Conservation (phyloP, 2,329 filamentous ascomycete species). For the Celoporthe dispersa region DNA sequence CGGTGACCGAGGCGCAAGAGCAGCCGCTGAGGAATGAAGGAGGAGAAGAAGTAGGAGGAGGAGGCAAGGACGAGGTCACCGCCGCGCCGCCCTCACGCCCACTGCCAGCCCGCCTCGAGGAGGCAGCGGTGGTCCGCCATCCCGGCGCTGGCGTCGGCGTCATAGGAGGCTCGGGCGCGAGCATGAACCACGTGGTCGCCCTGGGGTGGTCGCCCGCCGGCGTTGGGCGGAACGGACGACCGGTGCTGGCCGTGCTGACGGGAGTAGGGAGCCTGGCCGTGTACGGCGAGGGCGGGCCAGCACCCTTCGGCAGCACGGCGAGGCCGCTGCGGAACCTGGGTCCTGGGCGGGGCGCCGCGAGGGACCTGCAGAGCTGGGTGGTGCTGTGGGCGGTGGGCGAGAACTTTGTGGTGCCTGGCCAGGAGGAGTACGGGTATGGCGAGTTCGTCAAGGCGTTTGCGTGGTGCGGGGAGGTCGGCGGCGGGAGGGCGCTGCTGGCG, state of each 20-base stretch:
- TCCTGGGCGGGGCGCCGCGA: slow-evolving; percentile 37
- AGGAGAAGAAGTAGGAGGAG: slow-evolving; percentile 26
- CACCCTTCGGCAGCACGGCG: slow-evolving; percentile 46
- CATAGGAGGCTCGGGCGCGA: slow-evolving; percentile 53
- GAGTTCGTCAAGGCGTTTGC: slow-evolving; percentile 57
- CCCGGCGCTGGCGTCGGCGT: slow-evolving; percentile 51
- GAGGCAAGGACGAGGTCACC: slow-evolving; percentile 39
- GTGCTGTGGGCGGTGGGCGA: slow-evolving; percentile 62
- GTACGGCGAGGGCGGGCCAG: slow-evolving; percentile 52
- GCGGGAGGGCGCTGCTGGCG: slow-evolving; percentile 51
- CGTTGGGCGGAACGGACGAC: slow-evolving; percentile 57
- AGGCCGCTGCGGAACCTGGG: slow-evolving; percentile 39
- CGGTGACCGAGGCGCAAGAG: slow-evolving; percentile 38
- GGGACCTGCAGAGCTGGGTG: slow-evolving; percentile 51
- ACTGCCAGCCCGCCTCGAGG: not conserved
- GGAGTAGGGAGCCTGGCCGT: slow-evolving; percentile 55
- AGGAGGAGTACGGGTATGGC: slow-evolving; percentile 45
- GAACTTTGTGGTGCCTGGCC: slow-evolving; percentile 52
- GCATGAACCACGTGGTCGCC: slow-evolving; percentile 58
- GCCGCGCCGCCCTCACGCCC: slow-evolving; percentile 25
- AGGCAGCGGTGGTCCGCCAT: slow-evolving; percentile 35
- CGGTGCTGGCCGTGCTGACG: slow-evolving; percentile 55
- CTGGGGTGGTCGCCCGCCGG: slow-evolving; percentile 63
- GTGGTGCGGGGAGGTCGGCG: slow-evolving; percentile 53
- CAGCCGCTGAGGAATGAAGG: not conserved